A percentile compares a stretch with the other conserved stretches of the same genome.
Evolutionary conservation across 371 early-diverging fungal genomes (phyloP).

Genomic region (Chytridium lagenaria): DNA sequence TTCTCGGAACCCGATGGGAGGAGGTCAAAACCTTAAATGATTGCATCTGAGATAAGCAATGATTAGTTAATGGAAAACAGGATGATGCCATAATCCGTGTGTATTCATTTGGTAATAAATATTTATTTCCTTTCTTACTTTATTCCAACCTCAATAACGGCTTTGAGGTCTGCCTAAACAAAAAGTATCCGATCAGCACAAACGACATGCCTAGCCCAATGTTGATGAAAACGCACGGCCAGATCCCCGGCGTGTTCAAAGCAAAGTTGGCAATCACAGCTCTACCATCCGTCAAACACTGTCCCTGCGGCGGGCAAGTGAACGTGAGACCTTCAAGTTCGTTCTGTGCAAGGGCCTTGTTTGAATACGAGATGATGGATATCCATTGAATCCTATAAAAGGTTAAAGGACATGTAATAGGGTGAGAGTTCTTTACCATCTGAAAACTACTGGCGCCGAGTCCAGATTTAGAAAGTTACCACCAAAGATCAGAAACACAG

Average conservation of each 20-base stretch:
- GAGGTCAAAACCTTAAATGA: too few relatives aligned
- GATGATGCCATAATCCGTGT: too few relatives aligned
- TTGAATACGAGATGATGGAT: constrained; percentile 49
- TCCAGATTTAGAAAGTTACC: constrained; percentile 55
- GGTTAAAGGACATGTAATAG: too few relatives aligned
- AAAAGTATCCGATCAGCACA: constrained; percentile 22
- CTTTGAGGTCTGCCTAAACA: constrained; percentile 26
- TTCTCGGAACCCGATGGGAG: too few relatives aligned
- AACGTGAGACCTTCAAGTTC: constrained; percentile 43
- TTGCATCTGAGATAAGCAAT: too few relatives aligned
- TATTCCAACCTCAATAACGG: constrained; percentile 34
- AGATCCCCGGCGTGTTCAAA: constrained; percentile 17
- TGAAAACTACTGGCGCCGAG: constrained; percentile 46
- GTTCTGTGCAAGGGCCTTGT: constrained; percentile 45
- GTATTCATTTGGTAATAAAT: too few relatives aligned
- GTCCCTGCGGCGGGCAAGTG: constrained; percentile 26
- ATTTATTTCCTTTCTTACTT: too few relatives aligned
- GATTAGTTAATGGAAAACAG: too few relatives aligned
- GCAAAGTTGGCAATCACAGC: constrained; percentile 21
- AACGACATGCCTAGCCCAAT: constrained; percentile 15
- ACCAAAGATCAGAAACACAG: constrained; percentile 59
- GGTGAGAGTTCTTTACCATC: constrained; percentile 53
- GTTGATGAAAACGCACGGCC: constrained; percentile 27
- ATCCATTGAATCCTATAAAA: constrained; percentile 36
- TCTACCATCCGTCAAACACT: constrained; percentile 27